A percentile compares a stretch with the other conserved stretches of the same genome.
These are phyloP conservation scores for Strobilomyces confusus DNA, from an alignment of 768 basidiomycete species.

Conservation along the genomic window DNA sequence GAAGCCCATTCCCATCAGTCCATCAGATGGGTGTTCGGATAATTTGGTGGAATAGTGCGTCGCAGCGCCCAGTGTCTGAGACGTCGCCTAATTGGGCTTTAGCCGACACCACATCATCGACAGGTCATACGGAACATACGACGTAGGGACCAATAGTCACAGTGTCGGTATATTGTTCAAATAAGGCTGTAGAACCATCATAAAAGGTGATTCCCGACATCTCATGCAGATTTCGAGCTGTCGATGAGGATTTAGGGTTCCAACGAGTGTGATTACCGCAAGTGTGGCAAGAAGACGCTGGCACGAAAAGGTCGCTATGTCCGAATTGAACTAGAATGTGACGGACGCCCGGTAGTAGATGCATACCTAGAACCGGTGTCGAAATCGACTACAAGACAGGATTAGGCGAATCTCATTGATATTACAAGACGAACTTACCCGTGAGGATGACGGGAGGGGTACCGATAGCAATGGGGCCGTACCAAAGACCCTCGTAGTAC, in stretches of 20 bases:
- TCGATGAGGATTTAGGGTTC: conserved; percentile 21
- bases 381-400: conserved; percentile 17
- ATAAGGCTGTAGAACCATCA: conserved; percentile 31
- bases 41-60: conserved; percentile 2
- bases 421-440: background rate
- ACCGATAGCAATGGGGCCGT: conserved; percentile 10
- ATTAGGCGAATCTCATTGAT: no score
- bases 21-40: conserved; percentile 10
- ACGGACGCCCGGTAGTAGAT: no score
- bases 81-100: conserved; percentile 3
- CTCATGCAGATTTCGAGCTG: conserved; percentile 18
- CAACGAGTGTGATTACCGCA: conserved; percentile 30
- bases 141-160: conserved; percentile 3
- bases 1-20: conserved; percentile 31
- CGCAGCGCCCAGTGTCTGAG: conserved; percentile 12
- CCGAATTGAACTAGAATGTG: background rate
- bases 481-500: conserved; percentile 8
- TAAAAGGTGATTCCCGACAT: conserved; percentile 33
- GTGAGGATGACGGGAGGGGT: conserved; percentile 9
- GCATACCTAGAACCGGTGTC: conserved; percentile 26
- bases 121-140: background rate
- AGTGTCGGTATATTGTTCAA: conserved; percentile 36
- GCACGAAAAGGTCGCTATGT: conserved; percentile 17
- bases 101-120: background rate
- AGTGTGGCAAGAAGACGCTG: background rate